phyloP scores from a whole-genome alignment of 2,329 filamentous ascomycete species.

The Alternaria metachromatica region DNA sequence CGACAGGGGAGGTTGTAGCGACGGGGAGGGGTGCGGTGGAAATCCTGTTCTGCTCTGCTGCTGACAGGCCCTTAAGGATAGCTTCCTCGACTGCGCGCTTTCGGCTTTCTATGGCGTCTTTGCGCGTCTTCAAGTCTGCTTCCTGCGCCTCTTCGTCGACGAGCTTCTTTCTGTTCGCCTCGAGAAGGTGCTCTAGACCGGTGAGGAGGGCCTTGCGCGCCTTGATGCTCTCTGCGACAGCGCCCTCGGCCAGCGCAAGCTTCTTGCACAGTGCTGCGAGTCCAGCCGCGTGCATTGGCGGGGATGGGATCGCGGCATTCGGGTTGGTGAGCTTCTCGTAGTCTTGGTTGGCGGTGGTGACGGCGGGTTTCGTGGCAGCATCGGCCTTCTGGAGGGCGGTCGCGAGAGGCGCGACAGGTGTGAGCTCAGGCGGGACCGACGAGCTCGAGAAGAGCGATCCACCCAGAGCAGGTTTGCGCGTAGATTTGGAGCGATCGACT shows the following conservation, averaged over 20 bases:
- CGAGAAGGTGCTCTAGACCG: slow-evolving; percentile 82
- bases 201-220: slow-evolving; percentile 78
- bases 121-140: slow-evolving; percentile 70
- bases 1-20: slow-evolving; percentile 21
- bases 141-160: slow-evolving; percentile 71
- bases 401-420: slow-evolving; percentile 75
- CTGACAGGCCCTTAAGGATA: slow-evolving; percentile 83
- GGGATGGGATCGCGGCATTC: slow-evolving; percentile 71
- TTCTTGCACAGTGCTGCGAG: slow-evolving; percentile 89
- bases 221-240: slow-evolving; percentile 87
- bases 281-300: slow-evolving; percentile 89
- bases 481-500: slow-evolving; percentile 62
- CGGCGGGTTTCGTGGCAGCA: slow-evolving; percentile 69
- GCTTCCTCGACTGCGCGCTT: slow-evolving; percentile 89
- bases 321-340: slow-evolving; percentile 84
- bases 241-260: slow-evolving; percentile 84
- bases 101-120: slow-evolving; percentile 75
- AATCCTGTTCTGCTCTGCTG: slow-evolving; percentile 60
- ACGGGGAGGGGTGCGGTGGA: slow-evolving; percentile 48
- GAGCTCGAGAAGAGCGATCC: slow-evolving; percentile 73
- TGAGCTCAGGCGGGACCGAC: slow-evolving; percentile 76
- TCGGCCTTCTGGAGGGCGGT: slow-evolving; percentile 76
- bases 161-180: slow-evolving; percentile 73
- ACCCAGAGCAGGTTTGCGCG: slow-evolving; percentile 64
- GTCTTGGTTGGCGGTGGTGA: slow-evolving; percentile 77